phyloP scores from a whole-genome alignment of 768 basidiomycete species.

The Nevesoporus exiguus region DNA sequence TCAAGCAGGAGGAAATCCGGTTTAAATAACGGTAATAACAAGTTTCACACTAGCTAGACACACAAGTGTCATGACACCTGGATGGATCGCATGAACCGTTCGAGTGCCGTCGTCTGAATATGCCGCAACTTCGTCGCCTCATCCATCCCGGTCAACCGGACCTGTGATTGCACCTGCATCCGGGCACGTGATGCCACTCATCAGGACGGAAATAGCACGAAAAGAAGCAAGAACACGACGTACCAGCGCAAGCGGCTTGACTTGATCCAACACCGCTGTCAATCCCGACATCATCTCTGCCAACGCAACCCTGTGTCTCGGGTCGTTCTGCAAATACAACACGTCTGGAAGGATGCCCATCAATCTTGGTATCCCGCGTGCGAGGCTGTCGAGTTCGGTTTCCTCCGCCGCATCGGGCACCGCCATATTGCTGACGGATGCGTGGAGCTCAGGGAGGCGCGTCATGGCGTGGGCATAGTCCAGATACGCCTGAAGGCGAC shows the following conservation, averaged over 20 bases:
- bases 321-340: conserved; percentile 51
- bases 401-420: conserved; percentile 45
- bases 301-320: conserved; percentile 66
- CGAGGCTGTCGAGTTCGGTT: conserved; percentile 57
- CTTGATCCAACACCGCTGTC: conserved; percentile 54
- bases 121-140: conserved; percentile 60
- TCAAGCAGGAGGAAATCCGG: too few relatives aligned
- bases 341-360: conserved; percentile 69
- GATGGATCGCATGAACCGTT: conserved; percentile 62
- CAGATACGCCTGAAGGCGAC: conserved; percentile 50
- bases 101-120: conserved; percentile 59
- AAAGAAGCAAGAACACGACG: conserved; percentile 21
- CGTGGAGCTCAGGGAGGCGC: conserved; percentile 53
- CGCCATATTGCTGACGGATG: conserved; percentile 39
- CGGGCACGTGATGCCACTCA: background rate
- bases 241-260: conserved; percentile 60
- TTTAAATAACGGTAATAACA: conserved; percentile 24
- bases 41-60: conserved; percentile 1
- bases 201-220: background rate
- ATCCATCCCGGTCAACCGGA: conserved; percentile 46
- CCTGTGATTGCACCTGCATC: conserved; percentile 38
- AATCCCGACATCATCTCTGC: conserved; percentile 71
- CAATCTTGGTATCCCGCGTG: conserved; percentile 57
- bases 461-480: conserved; percentile 69
- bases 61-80: conserved; percentile 29